phyloP scores from a whole-genome alignment of 2,329 filamentous ascomycete species.

The Mycosphaerelloides madeirae region DNA sequence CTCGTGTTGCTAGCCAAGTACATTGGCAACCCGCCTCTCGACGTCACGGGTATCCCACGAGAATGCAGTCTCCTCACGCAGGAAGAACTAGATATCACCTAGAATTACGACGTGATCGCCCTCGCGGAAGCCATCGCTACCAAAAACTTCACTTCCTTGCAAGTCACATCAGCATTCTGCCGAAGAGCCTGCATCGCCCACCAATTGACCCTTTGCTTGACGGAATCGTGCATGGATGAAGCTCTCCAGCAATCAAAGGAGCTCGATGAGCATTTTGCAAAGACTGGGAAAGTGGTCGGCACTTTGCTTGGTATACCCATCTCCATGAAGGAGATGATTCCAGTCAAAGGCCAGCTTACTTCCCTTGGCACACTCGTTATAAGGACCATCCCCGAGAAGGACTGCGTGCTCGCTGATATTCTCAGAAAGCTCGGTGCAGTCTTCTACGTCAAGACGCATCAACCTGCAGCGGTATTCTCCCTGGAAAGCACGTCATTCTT shows the following conservation, averaged over 20 bases:
- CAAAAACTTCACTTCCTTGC: slow-evolving; percentile 7
- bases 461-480: slow-evolving; percentile 23
- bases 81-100: slow-evolving; percentile 51
- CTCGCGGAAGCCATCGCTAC: slow-evolving; percentile 26
- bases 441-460: slow-evolving; percentile 13
- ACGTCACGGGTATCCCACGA: slow-evolving; percentile 18
- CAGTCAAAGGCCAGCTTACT: slow-evolving; percentile 4
- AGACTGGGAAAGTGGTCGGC: slow-evolving; percentile 3
- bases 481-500: slow-evolving; percentile 4
- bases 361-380: slow-evolving; percentile 1
- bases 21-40: slow-evolving; percentile 18
- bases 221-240: slow-evolving; percentile 42
- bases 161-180: slow-evolving; percentile 36
- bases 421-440: slow-evolving; percentile 3
- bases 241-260: slow-evolving; percentile 22
- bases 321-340: slow-evolving; percentile 43
- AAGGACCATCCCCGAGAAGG: slow-evolving; percentile 1
- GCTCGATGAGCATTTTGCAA: slow-evolving; percentile 15
- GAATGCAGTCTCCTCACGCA: slow-evolving; percentile 8
- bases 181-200: slow-evolving; percentile 33
- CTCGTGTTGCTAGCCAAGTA: background rate
- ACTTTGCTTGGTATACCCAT: slow-evolving; percentile 28
- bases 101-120: slow-evolving; percentile 28
- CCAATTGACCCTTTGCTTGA: slow-evolving; percentile 28
- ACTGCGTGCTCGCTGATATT: slow-evolving; percentile 1